These are phyloP conservation scores for Datisca glomerata DNA, from an alignment of 306 rosid genomes.

Conservation along the genomic window DNA sequence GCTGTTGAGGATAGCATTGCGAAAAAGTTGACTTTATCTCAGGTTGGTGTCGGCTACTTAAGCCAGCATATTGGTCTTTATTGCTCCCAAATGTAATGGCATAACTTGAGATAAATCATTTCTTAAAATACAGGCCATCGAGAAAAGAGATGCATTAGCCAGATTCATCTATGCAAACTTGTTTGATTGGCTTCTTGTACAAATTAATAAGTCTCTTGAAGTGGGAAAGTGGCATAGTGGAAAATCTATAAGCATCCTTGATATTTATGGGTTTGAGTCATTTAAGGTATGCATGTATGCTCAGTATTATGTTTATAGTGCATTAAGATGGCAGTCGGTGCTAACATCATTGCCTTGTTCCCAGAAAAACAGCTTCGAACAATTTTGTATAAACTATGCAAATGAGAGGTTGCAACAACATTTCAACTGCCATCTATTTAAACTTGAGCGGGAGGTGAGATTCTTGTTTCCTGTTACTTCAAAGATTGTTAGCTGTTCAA, in stretches of 20 bases:
- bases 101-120: too few relatives aligned
- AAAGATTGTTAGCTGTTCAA: background rate
- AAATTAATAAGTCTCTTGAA: conserved; percentile 68
- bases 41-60: too few relatives aligned
- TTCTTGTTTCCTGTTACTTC: conserved; percentile 1
- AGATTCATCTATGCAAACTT: conserved; percentile 69
- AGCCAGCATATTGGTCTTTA: too few relatives aligned
- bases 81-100: conserved; percentile 7
- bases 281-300: conserved; percentile 45
- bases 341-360: conserved; percentile 17
- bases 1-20: conserved; percentile 50
- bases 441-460: conserved; percentile 93
- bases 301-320: conserved; percentile 8
- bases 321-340: conserved; percentile 7
- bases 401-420: conserved; percentile 99
- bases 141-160: conserved; percentile 78
- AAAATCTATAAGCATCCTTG: conserved; percentile 77
- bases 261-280: conserved; percentile 85
- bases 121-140: conserved; percentile 78
- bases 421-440: conserved; percentile 77
- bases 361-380: conserved; percentile 91
- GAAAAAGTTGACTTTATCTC: conserved; percentile 52
- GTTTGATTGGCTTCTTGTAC: conserved; percentile 90
- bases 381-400: conserved; percentile 87
- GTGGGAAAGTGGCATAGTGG: conserved; percentile 40